Evolutionary conservation across 495 filamentous ascomycete genomes (phyloP).

Genomic region (Hypoxylon fragiforme): DNA sequence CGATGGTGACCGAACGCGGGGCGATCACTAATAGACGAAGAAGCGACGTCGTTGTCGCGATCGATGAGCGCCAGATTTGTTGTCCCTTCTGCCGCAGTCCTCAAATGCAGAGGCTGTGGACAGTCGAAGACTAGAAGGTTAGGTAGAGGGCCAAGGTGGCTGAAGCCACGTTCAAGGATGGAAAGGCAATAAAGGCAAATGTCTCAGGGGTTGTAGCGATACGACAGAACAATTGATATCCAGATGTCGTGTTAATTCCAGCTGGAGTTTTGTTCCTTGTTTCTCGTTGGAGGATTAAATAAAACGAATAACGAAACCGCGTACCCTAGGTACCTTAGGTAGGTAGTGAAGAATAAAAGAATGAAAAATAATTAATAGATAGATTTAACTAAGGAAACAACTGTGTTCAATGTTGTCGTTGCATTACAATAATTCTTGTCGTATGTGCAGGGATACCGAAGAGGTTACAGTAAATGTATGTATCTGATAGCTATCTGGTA

Average conservation of each 20-base stretch:
- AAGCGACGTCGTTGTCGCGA: conserved; percentile 40
- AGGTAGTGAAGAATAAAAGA: conserved; percentile 3
- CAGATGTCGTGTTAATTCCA: conserved; percentile 10
- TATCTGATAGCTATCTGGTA: too few relatives aligned
- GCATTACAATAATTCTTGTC: conserved; percentile 20
- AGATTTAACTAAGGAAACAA: conserved; percentile 22
- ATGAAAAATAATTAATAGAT: conserved; percentile 16
- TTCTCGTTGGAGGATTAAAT: conserved; percentile 15
- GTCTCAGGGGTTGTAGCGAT: conserved; percentile 27
- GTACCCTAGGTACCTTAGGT: too few relatives aligned
- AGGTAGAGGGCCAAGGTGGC: conserved; percentile 25
- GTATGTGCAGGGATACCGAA: conserved; percentile 27
- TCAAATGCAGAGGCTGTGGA: conserved; percentile 27
- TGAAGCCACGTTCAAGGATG: conserved; percentile 26
- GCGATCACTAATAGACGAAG: conserved; percentile 49
- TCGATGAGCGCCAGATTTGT: conserved; percentile 47
- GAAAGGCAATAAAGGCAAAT: conserved; percentile 19
- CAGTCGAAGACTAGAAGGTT: conserved; percentile 15
- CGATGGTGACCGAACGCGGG: conserved; percentile 46
- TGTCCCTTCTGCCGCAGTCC: conserved; percentile 25
- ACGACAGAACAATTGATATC: conserved; percentile 22
- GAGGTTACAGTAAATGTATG: conserved; percentile 25
- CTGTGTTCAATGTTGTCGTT: conserved; percentile 31
- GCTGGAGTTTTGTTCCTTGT: conserved; percentile 4
- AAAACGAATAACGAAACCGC: too few relatives aligned